These are phyloP conservation scores for Herpetomonas tarakana DNA, from an alignment of 208 protist species.

Conservation along the genomic window DNA sequence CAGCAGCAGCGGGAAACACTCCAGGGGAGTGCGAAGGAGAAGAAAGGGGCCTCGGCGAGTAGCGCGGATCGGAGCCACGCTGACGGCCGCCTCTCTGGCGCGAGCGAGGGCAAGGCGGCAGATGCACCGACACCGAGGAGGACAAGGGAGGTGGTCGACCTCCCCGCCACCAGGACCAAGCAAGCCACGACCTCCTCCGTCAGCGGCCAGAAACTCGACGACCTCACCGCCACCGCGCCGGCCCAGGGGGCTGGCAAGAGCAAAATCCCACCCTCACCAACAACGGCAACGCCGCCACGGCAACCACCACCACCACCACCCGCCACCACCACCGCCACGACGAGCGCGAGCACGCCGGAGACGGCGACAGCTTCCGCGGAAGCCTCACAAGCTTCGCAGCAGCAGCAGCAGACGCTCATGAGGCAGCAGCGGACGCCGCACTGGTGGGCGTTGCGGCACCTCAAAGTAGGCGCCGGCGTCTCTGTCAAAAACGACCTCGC, in stretches of 20 bases:
- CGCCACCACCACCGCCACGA: no score
- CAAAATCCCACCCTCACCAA: no score
- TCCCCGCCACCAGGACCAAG: no score
- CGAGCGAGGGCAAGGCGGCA: background rate
- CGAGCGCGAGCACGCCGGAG: background rate
- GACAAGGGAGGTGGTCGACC: no score
- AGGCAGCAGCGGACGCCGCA: background rate
- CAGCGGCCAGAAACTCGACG: no score
- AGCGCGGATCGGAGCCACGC: background rate
- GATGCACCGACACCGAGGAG: no score
- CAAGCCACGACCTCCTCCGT: background rate
- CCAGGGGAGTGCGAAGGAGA: background rate
- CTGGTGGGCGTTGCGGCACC: conserved; percentile 45
- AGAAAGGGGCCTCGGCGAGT: background rate
- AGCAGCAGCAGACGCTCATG: background rate
- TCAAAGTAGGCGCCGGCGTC: conserved; percentile 59
- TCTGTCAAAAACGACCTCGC: conserved; percentile 66
- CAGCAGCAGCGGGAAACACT: background rate
- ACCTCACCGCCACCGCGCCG: background rate
- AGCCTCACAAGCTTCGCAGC: background rate
- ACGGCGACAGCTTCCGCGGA: background rate
- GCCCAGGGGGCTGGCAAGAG: background rate
- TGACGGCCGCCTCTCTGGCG: background rate
- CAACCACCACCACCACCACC: no score
- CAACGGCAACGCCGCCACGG: no score